Percentiles rank a stretch among this genome's conserved stretches.
Evolutionary conservation across 495 filamentous ascomycete genomes (phyloP).

Genomic region (Penicillium herquei): DNA sequence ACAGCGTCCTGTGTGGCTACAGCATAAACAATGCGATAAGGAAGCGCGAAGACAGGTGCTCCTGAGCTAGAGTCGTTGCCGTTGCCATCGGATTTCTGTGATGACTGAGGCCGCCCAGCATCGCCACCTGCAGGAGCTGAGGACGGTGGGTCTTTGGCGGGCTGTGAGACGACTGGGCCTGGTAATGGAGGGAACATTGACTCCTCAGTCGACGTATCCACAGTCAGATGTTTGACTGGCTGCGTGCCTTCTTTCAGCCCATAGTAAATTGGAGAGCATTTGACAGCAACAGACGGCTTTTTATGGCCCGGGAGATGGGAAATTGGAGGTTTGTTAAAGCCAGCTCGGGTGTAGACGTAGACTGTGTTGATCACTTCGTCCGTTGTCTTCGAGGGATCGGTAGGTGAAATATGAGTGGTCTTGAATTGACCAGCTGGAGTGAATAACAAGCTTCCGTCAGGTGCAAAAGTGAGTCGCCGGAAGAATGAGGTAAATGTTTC

Average conservation of each 20-base stretch:
- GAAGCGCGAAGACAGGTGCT: constrained; percentile 71
- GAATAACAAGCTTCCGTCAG: constrained; percentile 91
- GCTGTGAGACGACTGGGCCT: constrained; percentile 68
- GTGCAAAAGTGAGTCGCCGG: constrained; percentile 87
- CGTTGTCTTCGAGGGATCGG: constrained; percentile 66
- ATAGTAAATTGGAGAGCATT: constrained; percentile 90
- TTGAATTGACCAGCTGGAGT: constrained; percentile 97
- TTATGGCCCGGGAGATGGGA: constrained; percentile 98
- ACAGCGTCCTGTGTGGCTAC: constrained; percentile 97
- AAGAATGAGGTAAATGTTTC: constrained; percentile 98
- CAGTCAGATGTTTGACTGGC: constrained; percentile 81
- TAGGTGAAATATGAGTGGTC: constrained; percentile 64
- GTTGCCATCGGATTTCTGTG: constrained; percentile 57
- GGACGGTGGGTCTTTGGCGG: constrained; percentile 81
- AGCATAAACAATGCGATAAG: constrained; percentile 93
- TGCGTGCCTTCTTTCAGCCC: constrained; percentile 67
- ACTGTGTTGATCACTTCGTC: constrained; percentile 96
- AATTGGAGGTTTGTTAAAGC: constrained; percentile 94
- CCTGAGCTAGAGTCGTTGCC: constrained; percentile 44
- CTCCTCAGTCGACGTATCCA: constrained; percentile 87
- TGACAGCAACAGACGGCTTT: constrained; percentile 95
- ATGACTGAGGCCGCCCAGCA: constrained; percentile 45
- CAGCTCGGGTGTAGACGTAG: constrained; percentile 95
- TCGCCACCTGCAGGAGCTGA: constrained; percentile 43
- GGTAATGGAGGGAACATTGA: constrained; percentile 80